Evolutionary conservation across 1,139 yeast species (phyloP), one percentile per base, ranked within the genome.

Genomic region (Yamadazyma epiphylla): DNA sequence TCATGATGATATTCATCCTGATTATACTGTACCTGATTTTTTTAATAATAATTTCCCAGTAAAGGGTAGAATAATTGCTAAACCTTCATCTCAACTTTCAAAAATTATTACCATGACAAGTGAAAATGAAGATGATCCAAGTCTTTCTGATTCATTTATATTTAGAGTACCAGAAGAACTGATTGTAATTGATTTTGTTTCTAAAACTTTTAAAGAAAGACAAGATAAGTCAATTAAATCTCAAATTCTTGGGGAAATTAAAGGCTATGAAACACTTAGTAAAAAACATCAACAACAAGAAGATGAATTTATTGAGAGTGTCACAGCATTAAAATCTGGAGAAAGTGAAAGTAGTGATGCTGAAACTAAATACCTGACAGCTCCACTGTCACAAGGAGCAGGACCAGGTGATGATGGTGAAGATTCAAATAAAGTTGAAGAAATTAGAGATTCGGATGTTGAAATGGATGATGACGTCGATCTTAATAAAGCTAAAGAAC

Each of bases 151-250:
- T 20, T 69, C 75, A 20, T 66, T 75, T 30, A 66, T 83, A 1
- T 82, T 79, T 51, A 61, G 83, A 35, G 47, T 88, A 2, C 85
- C 88, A 0, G 95, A 87, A 43, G 69, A 70, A 28, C 82, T 87
- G 46, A 68, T 91, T 4, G 58, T 83, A 28, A 57, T 88, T 19
- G 95, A 89, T 52, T 91, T 91, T 49, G 54, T 85, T 22, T 76
- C 76, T 28, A 66, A 60, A 25, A 15, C 26, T 30, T 5, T 11
- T 10, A n/a, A 27, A 17, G 25, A 13, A 23, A 8, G 11, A 20
- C 5, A 20, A 6, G 5, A 5, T 8, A 31, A 55, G 64, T 12
- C 58, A 62, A 19, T 51, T 11, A 65, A 64, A 32, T 33, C 51
- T 7, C 38, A 40, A 3, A 42, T 66, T 3, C 27, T 70, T 13